A percentile compares a stretch with the other conserved stretches of the same genome.
These are phyloP conservation scores for Pleurotus sapidus DNA, from an alignment of 768 basidiomycete species.

Conservation along the genomic window DNA sequence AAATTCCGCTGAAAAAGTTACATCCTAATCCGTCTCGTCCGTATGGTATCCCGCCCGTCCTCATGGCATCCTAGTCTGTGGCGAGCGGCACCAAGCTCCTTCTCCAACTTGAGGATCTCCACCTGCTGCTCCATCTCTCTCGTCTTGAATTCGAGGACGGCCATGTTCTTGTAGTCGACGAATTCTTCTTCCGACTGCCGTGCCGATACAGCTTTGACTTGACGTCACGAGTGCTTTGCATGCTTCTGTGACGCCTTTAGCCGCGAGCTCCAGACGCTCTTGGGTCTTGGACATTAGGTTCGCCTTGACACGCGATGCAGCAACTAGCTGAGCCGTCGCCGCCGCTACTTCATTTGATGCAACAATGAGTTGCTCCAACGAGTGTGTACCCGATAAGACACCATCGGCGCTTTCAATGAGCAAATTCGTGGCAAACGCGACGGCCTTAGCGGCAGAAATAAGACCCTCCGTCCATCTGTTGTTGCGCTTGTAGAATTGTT, in stretches of 20 bases:
- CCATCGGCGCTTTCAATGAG: conserved; percentile 98
- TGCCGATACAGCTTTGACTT: conserved; percentile 93
- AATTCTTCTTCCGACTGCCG: conserved; percentile 78
- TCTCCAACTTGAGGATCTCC: conserved; percentile 95
- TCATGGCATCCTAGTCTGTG: conserved; percentile 81
- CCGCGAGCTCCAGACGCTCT: conserved; percentile 91
- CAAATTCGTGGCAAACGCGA: conserved; percentile 93
- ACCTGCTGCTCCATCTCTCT: conserved; percentile 99
- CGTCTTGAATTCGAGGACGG: conserved; percentile 92
- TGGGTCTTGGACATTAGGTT: conserved; percentile 99
- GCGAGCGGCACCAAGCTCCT: conserved; percentile 86
- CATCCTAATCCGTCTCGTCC: conserved; percentile 65
- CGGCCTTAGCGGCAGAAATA: conserved; percentile 96
- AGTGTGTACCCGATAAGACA: conserved; percentile 93
- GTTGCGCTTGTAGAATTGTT: conserved; percentile 99
- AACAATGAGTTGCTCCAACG: conserved; percentile 97
- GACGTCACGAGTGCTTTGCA: conserved; percentile 94
- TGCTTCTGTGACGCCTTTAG: conserved; percentile 96
- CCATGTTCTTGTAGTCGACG: conserved; percentile 90
- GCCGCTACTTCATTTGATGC: conserved; percentile 99
- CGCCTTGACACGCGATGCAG: conserved; percentile 97
- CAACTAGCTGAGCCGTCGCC: conserved; percentile 96
- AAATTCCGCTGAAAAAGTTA: conserved; percentile 9
- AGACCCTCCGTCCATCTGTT: conserved; percentile 99
- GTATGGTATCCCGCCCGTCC: conserved; percentile 90